These are phyloP conservation scores for Sporisorium reilianum DNA, from an alignment of 1,284 basidiomycete genomes.

Conservation along the genomic window DNA sequence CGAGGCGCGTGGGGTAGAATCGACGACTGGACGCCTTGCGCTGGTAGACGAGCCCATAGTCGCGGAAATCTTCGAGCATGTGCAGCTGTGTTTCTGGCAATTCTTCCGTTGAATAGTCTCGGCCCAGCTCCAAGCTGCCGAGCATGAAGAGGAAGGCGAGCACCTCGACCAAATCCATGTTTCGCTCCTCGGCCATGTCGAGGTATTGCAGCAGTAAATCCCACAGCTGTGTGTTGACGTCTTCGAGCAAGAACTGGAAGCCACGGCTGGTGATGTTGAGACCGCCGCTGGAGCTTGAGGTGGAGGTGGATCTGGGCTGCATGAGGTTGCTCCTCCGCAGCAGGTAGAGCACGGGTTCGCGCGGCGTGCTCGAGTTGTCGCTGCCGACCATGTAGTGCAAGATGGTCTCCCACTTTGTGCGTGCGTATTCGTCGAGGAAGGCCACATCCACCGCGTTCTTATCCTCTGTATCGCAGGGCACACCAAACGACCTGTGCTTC, in stretches of 20 bases:
- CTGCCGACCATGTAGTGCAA: slow-evolving; percentile 99
- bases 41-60: slow-evolving; percentile 90
- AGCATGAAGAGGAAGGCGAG: slow-evolving; percentile 85
- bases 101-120: slow-evolving; percentile 81
- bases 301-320: slow-evolving; percentile 66
- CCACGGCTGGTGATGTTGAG: slow-evolving; percentile 89
- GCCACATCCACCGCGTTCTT: slow-evolving; percentile 74
- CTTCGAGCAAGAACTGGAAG: slow-evolving; percentile 95
- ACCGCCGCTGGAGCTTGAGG: slow-evolving; percentile 17
- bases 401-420: slow-evolving; percentile 96
- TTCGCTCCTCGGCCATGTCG: slow-evolving; percentile 61
- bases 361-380: slow-evolving; percentile 78
- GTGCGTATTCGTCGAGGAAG: slow-evolving; percentile 83
- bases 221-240: slow-evolving; percentile 98
- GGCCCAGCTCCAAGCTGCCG: slow-evolving; percentile 62
- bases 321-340: slow-evolving; percentile 89
- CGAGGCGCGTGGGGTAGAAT: slow-evolving; percentile 95
- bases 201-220: slow-evolving; percentile 88
- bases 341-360: slow-evolving; percentile 84
- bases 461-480: slow-evolving; percentile 74
- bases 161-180: slow-evolving; percentile 89
- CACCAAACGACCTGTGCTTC: slow-evolving; percentile 89
- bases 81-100: slow-evolving; percentile 83
- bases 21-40: slow-evolving; percentile 72
- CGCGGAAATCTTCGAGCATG: slow-evolving; percentile 91